Evolutionary conservation across 2,329 filamentous ascomycete genomes (phyloP), one percentile per base, ranked within the genome.

Genomic region (Nigrograna mackinnonii): DNA sequence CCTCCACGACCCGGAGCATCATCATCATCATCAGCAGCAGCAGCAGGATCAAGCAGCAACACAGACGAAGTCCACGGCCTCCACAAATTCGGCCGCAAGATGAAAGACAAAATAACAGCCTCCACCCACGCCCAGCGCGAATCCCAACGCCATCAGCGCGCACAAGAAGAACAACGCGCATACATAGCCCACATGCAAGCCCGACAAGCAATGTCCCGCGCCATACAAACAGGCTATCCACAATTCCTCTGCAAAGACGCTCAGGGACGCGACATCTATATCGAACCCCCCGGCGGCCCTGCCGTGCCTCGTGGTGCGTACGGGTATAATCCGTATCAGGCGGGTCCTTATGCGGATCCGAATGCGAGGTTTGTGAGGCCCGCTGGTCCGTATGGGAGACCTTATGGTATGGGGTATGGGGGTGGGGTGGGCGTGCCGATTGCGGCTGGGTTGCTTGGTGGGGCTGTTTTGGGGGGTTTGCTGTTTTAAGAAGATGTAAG

Each of bases 101-200:
- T 85, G 49, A 84, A 84, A 57, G 80, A 84, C 62, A 79, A 77
- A 50, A 52, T 84, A 13, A 85, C 82, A 0, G 67, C 71, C 13
- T 77, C 74, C 4, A 82, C 80, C 4, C 80, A 84, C 58, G 67
- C 75, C 18, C 67, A 84, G 55, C 77, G 81, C 18, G 73, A 74
- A 38, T 57, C 60, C 5, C 67, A 73, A 19, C 73, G 81, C 4
- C 51, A 52, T 3, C 59, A 66, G 22, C 73, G 79, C 19, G 79
- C 71, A 1, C 69, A 75, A 40, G 66, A 76, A 22, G 81, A 84
- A 58, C 68, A 64, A 3, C 60, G 71, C 33, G 69, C 73, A n/a
- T 83, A 83, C 55, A 62, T 74, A 24, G 71, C 73, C 30, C 80
- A 84, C 51, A 57, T 76, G 41, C 62, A 68, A 5, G 67, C 79